phyloP scores from a whole-genome alignment of 2,329 filamentous ascomycete species.

The Scytalidium lignicola region DNA sequence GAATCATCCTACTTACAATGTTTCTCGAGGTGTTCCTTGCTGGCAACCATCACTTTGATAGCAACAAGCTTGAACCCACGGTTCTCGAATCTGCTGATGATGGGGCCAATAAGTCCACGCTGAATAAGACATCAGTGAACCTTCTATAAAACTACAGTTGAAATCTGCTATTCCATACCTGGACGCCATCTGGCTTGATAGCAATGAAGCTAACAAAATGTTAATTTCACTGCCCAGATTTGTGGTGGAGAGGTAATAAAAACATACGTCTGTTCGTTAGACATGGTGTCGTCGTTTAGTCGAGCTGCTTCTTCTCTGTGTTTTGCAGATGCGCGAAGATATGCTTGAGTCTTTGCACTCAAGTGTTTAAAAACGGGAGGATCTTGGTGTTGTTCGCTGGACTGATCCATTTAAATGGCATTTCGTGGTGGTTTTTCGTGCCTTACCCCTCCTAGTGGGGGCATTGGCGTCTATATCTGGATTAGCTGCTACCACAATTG shows the following conservation, averaged over 20 bases:
- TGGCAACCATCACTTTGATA: conserved; percentile 88
- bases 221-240: conserved; percentile 25
- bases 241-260: neutral
- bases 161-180: conserved; percentile 56
- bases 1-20: conserved; percentile 62
- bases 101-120: conserved; percentile 96
- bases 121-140: conserved; percentile 34
- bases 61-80: conserved; percentile 97
- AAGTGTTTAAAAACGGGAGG: conserved; percentile 41
- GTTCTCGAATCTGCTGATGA: conserved; percentile 97
- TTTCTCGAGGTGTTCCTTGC: conserved; percentile 94
- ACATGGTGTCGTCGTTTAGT: conserved; percentile 51
- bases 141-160: neutral
- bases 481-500: neutral
- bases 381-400: conserved; percentile 21
- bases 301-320: conserved; percentile 26
- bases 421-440: conserved; percentile 1
- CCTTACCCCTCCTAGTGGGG: neutral
- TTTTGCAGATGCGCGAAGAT: conserved; percentile 31
- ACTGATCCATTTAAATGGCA: conserved; percentile 1
- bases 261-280: conserved; percentile 78
- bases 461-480: neutral
- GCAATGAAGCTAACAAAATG: conserved; percentile 80
- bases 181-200: conserved; percentile 99
- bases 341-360: conserved; percentile 40